Base-by-base conservation (phyloP, 371 early-diverging fungal genomes). In the Mortierella sp. region DNA sequence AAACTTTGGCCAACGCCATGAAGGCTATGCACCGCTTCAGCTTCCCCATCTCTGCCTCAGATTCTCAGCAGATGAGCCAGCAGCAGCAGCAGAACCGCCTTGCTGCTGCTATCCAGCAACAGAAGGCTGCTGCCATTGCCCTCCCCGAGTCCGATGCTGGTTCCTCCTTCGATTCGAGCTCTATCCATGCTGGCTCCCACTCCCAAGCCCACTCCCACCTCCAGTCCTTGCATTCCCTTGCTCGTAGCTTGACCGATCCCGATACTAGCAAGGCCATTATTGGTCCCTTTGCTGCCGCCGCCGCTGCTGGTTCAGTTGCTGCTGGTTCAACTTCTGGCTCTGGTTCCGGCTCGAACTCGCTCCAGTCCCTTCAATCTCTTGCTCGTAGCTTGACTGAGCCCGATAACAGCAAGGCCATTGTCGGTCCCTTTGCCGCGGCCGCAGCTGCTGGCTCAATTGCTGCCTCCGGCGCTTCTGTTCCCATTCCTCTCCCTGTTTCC, bases 21-120 rank as follows among this genome's bases (percentile, higher is more conserved):
- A 82, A 86, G 79, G 86, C 82, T 43, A 82, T 86, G 86, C 74
- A 79, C 46, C 82, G 77, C 70, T 86, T 86, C 75, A 82, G 77
- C 44, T 79, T 86, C 86, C 86, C 86, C 13, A 26, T 77, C 31
- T 74, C 75, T 5, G 69, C 79, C 2, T 48, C 69, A 26, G 82
- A 86, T 46, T 72, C 76, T 16, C 73, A 72, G 72, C 75, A 80
- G 73, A 81, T 79, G 69, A 79, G 71, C 55, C 77, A 77, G 69
- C 80, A 77, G 43, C 79, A 74, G 28, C 82, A 82, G 21, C 83
- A 83, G 50, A 61, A 73, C 43, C 75, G 77, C 13, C 73, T 84
- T 40, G 75, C 81, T 0, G 53, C 71, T 24, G 85, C 78, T 9
- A 77, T 84, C 53, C 76, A 81, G 51, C 77, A 77, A 59, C 80